Evolutionary conservation across 2,329 filamentous ascomycete genomes (phyloP).

Genomic region (Penicillium griseofulvum): DNA sequence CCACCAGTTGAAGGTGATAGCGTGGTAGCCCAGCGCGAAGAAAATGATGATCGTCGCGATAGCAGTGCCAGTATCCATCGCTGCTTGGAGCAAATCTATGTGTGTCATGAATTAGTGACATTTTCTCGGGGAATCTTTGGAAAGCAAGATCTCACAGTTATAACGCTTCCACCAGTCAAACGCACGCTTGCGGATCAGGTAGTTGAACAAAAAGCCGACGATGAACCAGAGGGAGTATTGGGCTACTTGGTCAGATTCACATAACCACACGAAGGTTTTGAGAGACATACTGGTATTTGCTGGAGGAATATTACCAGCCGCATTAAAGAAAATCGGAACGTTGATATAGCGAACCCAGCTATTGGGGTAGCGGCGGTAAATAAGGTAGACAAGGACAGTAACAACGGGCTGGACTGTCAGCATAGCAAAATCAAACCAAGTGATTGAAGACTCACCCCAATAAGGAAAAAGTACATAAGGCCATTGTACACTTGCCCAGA

Average conservation of each 20-base stretch:
- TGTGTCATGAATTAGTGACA: background rate
- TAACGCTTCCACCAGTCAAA: constrained; percentile 37
- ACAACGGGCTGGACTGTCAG: constrained; percentile 24
- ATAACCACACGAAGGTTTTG: accelerated
- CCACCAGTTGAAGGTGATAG: constrained; percentile 34
- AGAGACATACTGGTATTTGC: constrained; percentile 34
- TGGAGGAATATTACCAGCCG: constrained; percentile 34
- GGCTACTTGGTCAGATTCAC: constrained; percentile 6
- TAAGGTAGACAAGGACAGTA: constrained; percentile 28
- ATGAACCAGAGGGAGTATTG: constrained; percentile 36
- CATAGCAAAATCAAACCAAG: background rate
- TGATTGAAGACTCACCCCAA: constrained; percentile 22
- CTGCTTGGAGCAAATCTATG: constrained; percentile 20
- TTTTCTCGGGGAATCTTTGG: background rate
- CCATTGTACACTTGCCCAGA: constrained; percentile 30
- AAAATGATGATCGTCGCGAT: constrained; percentile 35
- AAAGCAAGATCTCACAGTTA: constrained; percentile 23
- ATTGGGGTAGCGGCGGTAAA: constrained; percentile 30
- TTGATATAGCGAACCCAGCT: constrained; percentile 35
- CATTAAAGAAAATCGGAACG: constrained; percentile 36
- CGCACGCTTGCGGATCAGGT: constrained; percentile 28
- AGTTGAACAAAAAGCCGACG: constrained; percentile 33
- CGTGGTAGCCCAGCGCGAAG: constrained; percentile 33
- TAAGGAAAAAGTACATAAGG: constrained; percentile 34
- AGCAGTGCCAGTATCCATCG: constrained; percentile 37